Conservation (phyloP, 345 rosid species). For the Populus deltoides region DNA sequence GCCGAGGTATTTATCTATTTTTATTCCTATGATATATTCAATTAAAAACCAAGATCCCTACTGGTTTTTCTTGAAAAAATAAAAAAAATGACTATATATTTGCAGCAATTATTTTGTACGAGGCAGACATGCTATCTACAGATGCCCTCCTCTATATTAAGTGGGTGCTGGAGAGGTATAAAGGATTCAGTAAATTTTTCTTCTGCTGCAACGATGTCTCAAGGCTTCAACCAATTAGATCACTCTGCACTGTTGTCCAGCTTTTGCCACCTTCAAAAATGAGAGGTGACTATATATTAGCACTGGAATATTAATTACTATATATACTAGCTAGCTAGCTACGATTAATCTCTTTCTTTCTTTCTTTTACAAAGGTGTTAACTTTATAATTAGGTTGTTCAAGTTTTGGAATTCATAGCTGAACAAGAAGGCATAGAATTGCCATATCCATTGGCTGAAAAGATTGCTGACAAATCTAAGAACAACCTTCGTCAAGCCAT, state of each 20-base stretch:
- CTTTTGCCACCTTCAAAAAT: constrained; percentile 46
- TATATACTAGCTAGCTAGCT: too few species aligned
- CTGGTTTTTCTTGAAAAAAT: too few species aligned
- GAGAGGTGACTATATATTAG: constrained; percentile 30
- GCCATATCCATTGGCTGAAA: constrained; percentile 36
- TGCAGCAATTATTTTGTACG: constrained; percentile 48
- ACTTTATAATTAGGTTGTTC: constrained; percentile 34
- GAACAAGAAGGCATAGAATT: constrained; percentile 40
- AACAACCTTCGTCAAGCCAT: constrained; percentile 66
- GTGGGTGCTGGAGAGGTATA: constrained; percentile 54
- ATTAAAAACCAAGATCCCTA: too few species aligned
- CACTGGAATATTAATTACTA: too few species aligned
- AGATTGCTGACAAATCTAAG: constrained; percentile 40
- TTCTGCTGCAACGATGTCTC: constrained; percentile 59
- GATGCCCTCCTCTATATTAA: constrained; percentile 52
- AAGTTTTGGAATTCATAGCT: constrained; percentile 56
- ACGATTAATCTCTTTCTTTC: background rate
- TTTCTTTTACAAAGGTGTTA: background rate
- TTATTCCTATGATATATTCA: background rate
- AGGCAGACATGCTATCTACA: constrained; percentile 50
- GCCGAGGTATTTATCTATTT: constrained; percentile 31
- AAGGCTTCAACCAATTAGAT: constrained; percentile 49
- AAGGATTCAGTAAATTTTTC: constrained; percentile 44
- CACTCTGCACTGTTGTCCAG: constrained; percentile 40
- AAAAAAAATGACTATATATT: background rate